These are phyloP conservation scores for Rhododendron griersonianum DNA, from an alignment of 148 eudicot species.

Conservation along the genomic window DNA sequence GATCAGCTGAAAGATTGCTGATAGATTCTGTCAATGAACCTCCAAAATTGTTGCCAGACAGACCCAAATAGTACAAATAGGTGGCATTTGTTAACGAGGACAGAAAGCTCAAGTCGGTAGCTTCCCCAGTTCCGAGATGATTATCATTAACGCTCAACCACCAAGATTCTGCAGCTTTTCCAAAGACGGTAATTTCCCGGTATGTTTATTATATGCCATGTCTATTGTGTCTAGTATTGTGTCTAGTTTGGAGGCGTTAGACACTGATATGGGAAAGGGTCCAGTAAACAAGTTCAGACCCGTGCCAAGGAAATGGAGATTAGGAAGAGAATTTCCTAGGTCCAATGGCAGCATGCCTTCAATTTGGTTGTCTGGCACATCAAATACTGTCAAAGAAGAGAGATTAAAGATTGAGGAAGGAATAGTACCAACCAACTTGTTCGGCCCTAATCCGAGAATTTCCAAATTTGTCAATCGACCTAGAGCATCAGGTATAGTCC, in stretches of 20 bases:
- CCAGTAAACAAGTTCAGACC: constrained; percentile 20
- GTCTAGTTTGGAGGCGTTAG: constrained; percentile 18
- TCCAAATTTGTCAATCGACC: neutral
- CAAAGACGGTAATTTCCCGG: constrained; percentile 17
- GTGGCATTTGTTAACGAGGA: too few species aligned
- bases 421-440: constrained; percentile 8
- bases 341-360: neutral
- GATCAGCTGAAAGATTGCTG: neutral
- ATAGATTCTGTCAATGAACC: constrained; percentile 9
- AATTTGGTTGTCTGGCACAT: constrained; percentile 5
- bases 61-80: constrained; percentile 14
- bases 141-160: neutral
- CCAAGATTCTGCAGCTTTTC: constrained; percentile 5
- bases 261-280: constrained; percentile 18
- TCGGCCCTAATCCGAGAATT: neutral
- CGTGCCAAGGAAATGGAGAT: constrained; percentile 12
- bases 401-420: constrained; percentile 21
- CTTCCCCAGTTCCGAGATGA: neutral
- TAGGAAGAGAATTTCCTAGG: constrained; percentile 14
- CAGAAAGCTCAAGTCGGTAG: neutral
- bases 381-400: constrained; percentile 3
- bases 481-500: neutral
- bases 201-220: constrained; percentile 10
- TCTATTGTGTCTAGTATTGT: constrained; percentile 14
- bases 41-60: constrained; percentile 8